Evolutionary conservation across 179 eudicot genomes (phyloP), one percentile per base, ranked within the genome.

Genomic region (Beta lomatogona): DNA sequence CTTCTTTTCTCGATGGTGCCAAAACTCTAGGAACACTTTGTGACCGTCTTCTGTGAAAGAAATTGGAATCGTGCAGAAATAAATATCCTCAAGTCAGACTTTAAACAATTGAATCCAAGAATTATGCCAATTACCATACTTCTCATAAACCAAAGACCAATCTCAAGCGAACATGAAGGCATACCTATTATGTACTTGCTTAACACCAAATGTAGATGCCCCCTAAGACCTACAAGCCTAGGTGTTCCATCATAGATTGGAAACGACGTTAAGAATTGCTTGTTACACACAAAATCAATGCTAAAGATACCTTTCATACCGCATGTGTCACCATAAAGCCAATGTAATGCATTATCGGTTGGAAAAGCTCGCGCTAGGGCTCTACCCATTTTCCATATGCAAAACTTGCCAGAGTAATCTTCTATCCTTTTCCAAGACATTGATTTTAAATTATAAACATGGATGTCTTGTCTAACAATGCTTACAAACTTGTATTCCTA

Each of bases 101-200:
- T 31, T 25, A 13, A 75, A 75, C 65, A 75, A 55, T 36, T 25
- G 59, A 16, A 75, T 52, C 65, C 77, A 75, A 75, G 66, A 57
- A 36, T 55, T 22, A 57, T 57, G 6, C 18, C 8, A 5, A 41
- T 14, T 16, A 58, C 65, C 77, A 22, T 75, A 75, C 50, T 75
- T 31, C 16, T 31, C 77, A 57, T 75, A 14, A 8, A 5, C 77
- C 77, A 75, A 14, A 75, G 8, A 16, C 58, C 77, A 16, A 75
- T 12, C 48, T 9, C 48, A 6, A 31, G 3, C 5, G 12, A 1
- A 16, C 16, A 2, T 10, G 1, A 22, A 16, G 13, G 1, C 41
- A 36, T 4, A 4, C 8, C 3, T 2, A 8, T 0, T 5, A 15
- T 31, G 13, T 55, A 57, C 13, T 21, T 75, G 36, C 14, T 54